Evolutionary conservation across 495 filamentous ascomycete species (phyloP), one percentile per base, ranked within the genome.

Genomic region (Aspergillus homomorphus): DNA sequence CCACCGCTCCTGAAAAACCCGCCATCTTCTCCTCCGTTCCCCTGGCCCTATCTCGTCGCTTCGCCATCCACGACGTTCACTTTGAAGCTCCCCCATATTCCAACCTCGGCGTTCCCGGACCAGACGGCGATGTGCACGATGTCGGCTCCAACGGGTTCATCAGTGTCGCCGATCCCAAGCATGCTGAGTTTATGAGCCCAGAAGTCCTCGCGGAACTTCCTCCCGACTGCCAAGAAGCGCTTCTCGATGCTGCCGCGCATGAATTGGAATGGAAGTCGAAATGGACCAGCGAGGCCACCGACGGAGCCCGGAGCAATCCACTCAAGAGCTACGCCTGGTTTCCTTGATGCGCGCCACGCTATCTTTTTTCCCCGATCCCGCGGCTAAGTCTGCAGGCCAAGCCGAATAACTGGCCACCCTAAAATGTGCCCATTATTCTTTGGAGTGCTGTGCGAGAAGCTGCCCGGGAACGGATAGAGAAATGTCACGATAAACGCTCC

Each of bases 191-290:
- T 58, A 77, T 92, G 38, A 72, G 81, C 10, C 79, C 85, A 23
- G 89, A 93, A 6, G 81, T 93, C 57, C 67, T 87, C 38, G 84
- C 80, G 10, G 77, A 88, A 61, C 76, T 96, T 24, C 90, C 89
- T 0, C 67, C 82, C 2, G 87, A 92, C 52, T 90, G 88, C 73
- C 83, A 86, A 41, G 70, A 77, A 28, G 86, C 88, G 0, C 89
- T 95, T 43, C 67, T 89, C 18, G 74, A 82, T 30, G 85, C 89
- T 3, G 72, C 85, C 15, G 68, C 74, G 10, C 71, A 74, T 20
- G 89, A 95, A 64, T 70, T 68, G 45, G 71, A 79, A 46, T 96
- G 92, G 92, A 91, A 90, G 72, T 71, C 68, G 16, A 80, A 71
- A 24, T 94, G 89, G 89, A 78, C 78, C 30, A 78, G 79, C 3